These are phyloP conservation scores for Berkeleyomyces rouxiae DNA, from an alignment of 2,329 filamentous ascomycete species.

Conservation along the genomic window DNA sequence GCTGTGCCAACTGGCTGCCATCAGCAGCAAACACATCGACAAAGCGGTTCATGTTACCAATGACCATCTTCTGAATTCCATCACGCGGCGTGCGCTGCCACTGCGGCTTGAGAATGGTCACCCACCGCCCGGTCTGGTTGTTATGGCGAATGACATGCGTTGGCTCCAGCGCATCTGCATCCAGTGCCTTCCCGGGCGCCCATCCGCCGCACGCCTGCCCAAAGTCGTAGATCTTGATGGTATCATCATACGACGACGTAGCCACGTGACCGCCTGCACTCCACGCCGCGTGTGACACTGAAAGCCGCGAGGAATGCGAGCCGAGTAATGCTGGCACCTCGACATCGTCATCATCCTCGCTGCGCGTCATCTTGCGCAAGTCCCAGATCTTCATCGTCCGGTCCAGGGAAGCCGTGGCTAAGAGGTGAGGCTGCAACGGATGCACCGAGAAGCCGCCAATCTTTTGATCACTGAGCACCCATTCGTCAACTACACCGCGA, in stretches of 20 bases:
- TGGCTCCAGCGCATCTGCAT: constrained; percentile 50
- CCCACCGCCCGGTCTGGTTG: constrained; percentile 90
- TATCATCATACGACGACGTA: constrained; percentile 89
- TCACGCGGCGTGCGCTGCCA: constrained; percentile 74
- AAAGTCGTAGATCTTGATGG: constrained; percentile 81
- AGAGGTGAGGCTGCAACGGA: constrained; percentile 60
- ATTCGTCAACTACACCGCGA: constrained; percentile 21
- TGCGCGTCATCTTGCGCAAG: constrained; percentile 57
- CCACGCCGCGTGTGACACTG: constrained; percentile 86
- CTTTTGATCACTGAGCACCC: constrained; percentile 74
- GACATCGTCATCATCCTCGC: constrained; percentile 34
- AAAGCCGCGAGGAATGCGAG: constrained; percentile 66
- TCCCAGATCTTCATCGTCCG: constrained; percentile 89
- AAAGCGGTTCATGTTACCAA: constrained; percentile 96
- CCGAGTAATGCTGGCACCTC: constrained; percentile 53
- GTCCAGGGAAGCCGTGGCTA: constrained; percentile 82
- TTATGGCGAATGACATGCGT: constrained; percentile 61
- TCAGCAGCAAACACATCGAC: constrained; percentile 75
- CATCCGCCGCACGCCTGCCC: constrained; percentile 38
- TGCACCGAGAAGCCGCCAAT: constrained; percentile 86
- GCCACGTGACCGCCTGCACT: constrained; percentile 71
- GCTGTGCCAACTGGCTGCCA: constrained; percentile 74
- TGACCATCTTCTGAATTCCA: constrained; percentile 70
- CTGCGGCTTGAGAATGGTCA: constrained; percentile 65
- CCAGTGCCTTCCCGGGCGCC: constrained; percentile 40